phyloP scores from a whole-genome alignment of 2,329 filamentous ascomycete genomes.

The Pseudocercospora eumusae region DNA sequence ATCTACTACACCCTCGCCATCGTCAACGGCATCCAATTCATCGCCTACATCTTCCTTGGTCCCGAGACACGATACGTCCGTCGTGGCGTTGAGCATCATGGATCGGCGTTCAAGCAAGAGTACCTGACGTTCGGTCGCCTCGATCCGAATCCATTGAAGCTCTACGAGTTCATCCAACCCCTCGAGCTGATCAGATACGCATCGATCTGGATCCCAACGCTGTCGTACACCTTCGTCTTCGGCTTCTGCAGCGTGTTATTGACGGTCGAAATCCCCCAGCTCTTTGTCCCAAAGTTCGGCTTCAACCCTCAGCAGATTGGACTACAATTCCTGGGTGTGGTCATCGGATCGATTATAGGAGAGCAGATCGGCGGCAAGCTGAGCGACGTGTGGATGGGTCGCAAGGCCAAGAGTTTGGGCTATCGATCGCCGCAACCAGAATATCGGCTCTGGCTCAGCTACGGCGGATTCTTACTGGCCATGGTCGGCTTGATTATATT shows the following conservation, averaged over 20 bases:
- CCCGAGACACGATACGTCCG: slow-evolving; percentile 59
- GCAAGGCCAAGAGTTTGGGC: slow-evolving; percentile 41
- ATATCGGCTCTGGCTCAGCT: slow-evolving; percentile 59
- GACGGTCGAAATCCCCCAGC: slow-evolving; percentile 61
- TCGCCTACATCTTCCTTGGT: slow-evolving; percentile 58
- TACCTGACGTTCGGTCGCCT: slow-evolving; percentile 53
- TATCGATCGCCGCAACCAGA: slow-evolving; percentile 48
- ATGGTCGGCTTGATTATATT: slow-evolving; percentile 59
- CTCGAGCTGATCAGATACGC: slow-evolving; percentile 50
- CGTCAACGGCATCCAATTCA: slow-evolving; percentile 58
- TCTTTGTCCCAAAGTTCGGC: slow-evolving; percentile 58
- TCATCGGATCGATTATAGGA: slow-evolving; percentile 59
- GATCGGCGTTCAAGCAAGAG: slow-evolving; percentile 49
- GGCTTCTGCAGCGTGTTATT: slow-evolving; percentile 56
- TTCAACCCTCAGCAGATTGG: slow-evolving; percentile 61
- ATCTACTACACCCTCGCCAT: slow-evolving; percentile 62
- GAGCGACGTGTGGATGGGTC: slow-evolving; percentile 57
- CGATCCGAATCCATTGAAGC: slow-evolving; percentile 53
- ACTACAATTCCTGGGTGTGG: slow-evolving; percentile 59
- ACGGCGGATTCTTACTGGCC: slow-evolving; percentile 54
- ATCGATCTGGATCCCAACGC: slow-evolving; percentile 54
- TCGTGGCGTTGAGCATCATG: slow-evolving; percentile 40
- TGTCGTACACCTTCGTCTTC: slow-evolving; percentile 60
- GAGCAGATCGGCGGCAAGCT: slow-evolving; percentile 59
- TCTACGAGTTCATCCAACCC: slow-evolving; percentile 56